phyloP scores from a whole-genome alignment of 2,329 filamentous ascomycete species.

The Teratosphaeria destructans region DNA sequence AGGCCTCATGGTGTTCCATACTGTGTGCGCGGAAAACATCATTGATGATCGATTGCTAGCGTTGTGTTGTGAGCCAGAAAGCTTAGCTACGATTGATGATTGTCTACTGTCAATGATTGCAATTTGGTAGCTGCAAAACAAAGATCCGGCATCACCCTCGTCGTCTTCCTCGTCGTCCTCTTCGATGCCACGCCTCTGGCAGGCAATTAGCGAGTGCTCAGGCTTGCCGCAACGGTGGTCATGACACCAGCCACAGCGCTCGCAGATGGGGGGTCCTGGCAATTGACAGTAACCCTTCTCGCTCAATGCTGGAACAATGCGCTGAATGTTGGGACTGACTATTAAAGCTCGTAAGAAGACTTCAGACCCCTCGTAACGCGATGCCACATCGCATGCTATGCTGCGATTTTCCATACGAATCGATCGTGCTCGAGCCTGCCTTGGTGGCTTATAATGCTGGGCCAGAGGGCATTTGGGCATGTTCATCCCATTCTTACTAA shows the following conservation, averaged over 20 bases:
- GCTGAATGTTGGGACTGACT: background rate
- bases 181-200: background rate
- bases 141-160: no score
- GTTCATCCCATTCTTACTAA: background rate
- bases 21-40: no score
- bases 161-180: background rate
- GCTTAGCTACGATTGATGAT: no score
- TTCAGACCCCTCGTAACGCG: background rate
- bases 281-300: background rate
- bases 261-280: background rate
- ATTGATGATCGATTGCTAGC: no score
- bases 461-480: background rate
- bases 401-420: background rate
- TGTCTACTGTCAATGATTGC: background rate
- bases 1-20: no score
- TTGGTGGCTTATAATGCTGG: background rate
- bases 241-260: background rate
- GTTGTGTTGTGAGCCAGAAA: no score
- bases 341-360: background rate
- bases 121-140: background rate
- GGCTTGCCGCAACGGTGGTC: background rate
- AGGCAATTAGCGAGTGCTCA: background rate
- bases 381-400: background rate
- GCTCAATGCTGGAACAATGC: background rate
- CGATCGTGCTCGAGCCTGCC: background rate